These are phyloP conservation scores for Pleurotus sapidus DNA, from an alignment of 768 basidiomycete species.

Conservation along the genomic window DNA sequence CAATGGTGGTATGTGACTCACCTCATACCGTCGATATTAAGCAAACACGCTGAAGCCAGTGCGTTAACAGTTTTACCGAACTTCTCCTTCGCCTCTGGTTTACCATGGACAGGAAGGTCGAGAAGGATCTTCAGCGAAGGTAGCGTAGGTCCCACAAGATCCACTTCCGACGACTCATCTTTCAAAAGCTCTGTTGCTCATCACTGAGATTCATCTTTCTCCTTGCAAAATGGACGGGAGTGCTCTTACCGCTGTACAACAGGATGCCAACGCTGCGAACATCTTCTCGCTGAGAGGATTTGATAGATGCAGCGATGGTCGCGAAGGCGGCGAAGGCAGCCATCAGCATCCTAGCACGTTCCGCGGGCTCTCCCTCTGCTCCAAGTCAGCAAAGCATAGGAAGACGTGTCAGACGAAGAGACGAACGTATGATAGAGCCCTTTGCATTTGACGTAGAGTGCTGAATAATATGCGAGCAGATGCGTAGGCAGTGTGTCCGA, in stretches of 20 bases:
- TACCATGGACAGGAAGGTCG: constrained; percentile 41
- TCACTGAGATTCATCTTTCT: no score
- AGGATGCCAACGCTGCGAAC: constrained; percentile 76
- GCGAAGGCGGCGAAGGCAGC: constrained; percentile 61
- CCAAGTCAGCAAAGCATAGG: constrained; percentile 1
- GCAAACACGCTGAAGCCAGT: constrained; percentile 78
- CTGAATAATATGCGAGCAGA: constrained; percentile 79
- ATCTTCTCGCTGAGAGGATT: constrained; percentile 31
- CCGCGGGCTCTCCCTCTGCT: constrained; percentile 49
- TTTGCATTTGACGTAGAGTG: constrained; percentile 61
- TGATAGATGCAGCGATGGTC: constrained; percentile 43
- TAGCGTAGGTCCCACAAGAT: constrained; percentile 78
- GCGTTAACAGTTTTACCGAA: constrained; percentile 71
- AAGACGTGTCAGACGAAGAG: not conserved
- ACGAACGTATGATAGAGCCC: constrained; percentile 50
- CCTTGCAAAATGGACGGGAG: not conserved
- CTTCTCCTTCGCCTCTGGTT: constrained; percentile 41
- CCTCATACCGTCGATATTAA: constrained; percentile 93
- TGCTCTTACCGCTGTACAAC: constrained; percentile 66
- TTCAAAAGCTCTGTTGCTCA: constrained; percentile 64
- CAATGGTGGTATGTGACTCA: constrained; percentile 32
- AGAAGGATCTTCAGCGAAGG: constrained; percentile 77
- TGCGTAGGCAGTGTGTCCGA: constrained; percentile 70
- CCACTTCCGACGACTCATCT: constrained; percentile 79
- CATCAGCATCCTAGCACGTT: constrained; percentile 63